Evolutionary conservation across 2,329 filamentous ascomycete species (phyloP).

Genomic region (Huntiella abstrusa): DNA sequence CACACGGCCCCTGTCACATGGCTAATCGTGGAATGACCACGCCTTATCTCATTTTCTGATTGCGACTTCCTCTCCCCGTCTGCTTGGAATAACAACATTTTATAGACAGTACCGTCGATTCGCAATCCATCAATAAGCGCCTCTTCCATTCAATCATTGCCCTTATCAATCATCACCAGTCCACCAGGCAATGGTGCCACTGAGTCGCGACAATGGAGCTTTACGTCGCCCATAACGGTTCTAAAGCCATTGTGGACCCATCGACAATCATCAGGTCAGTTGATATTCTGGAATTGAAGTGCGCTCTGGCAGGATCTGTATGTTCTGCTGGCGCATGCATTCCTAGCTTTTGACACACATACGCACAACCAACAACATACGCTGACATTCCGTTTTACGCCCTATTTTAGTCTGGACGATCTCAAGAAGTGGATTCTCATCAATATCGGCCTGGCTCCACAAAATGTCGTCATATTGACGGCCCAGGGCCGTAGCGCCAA

Average conservation of each 20-base stretch:
- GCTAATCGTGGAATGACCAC: no score
- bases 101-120: no score
- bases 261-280: conserved; percentile 54
- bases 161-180: not conserved
- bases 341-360: not conserved
- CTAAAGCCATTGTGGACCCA: conserved; percentile 63
- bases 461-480: conserved; percentile 76
- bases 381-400: conserved; percentile 7
- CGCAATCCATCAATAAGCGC: not conserved
- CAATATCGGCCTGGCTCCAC: conserved; percentile 51
- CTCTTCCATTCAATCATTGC: not conserved
- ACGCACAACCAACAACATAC: not conserved
- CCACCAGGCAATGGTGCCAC: conserved; percentile 9
- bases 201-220: conserved; percentile 37
- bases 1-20: no score
- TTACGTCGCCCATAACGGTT: conserved; percentile 83
- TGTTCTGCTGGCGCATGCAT: conserved; percentile 1
- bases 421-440: conserved; percentile 65
- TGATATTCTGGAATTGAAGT: not conserved
- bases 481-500: conserved; percentile 69
- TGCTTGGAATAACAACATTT: no score
- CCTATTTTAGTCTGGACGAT: conserved; percentile 49
- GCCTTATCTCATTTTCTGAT: no score
- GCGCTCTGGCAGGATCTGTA: not conserved
- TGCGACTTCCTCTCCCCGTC: no score